Conservation (phyloP, 306 rosid species). For the Hylodesmum podocarpum region DNA sequence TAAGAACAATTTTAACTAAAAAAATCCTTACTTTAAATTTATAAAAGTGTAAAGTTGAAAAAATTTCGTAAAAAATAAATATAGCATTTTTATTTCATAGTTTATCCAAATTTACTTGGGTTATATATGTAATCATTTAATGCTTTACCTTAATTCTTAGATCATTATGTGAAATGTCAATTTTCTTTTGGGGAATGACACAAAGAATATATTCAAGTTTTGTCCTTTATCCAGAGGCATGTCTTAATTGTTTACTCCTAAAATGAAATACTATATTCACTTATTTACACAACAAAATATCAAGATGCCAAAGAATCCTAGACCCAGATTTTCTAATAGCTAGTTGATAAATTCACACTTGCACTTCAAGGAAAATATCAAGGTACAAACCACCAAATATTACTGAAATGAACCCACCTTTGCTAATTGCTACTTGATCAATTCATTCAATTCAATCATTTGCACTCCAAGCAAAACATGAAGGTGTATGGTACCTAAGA, state of each 20-base stretch:
- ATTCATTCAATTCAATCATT: background rate
- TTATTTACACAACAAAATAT: background rate
- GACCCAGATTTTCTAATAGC: background rate
- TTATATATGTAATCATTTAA: too few species aligned
- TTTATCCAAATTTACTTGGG: too few species aligned
- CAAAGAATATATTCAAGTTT: too few species aligned
- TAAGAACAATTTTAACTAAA: too few species aligned
- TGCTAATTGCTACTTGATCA: background rate
- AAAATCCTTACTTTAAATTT: too few species aligned
- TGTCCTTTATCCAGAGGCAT: background rate
- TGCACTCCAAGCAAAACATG: slow-evolving; percentile 30
- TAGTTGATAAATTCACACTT: background rate
- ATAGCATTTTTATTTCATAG: background rate
- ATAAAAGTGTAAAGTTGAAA: background rate
- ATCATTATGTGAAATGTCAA: too few species aligned
- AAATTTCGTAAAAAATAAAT: background rate
- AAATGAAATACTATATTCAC: background rate
- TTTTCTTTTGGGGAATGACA: too few species aligned
- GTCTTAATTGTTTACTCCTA: background rate
- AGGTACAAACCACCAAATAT: background rate
- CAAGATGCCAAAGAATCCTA: background rate
- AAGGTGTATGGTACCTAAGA: background rate
- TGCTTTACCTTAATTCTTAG: too few species aligned
- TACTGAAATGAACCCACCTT: background rate
- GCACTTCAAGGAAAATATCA: slow-evolving; percentile 29